phyloP scores from a whole-genome alignment of 2,329 filamentous ascomycete genomes.

The Ceratocystis lukuohia region DNA sequence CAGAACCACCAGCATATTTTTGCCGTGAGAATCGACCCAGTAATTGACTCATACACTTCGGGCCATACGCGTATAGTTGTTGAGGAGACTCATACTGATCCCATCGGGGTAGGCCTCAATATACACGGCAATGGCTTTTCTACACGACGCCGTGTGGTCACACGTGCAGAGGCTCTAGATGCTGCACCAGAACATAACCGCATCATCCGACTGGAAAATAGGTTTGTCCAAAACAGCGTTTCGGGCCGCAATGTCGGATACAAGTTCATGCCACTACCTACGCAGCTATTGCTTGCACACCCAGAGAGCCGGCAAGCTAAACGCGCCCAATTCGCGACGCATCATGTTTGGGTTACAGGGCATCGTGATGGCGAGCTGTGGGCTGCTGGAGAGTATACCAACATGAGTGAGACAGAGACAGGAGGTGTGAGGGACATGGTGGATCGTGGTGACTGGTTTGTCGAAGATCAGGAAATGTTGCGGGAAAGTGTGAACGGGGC shows the following conservation, averaged over 20 bases:
- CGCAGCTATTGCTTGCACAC: constrained; percentile 36
- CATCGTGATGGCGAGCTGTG: constrained; percentile 38
- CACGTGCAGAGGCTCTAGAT: constrained; percentile 35
- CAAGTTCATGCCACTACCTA: constrained; percentile 34
- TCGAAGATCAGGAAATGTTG: constrained; percentile 17
- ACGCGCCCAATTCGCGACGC: constrained; percentile 34
- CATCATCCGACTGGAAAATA: constrained; percentile 37
- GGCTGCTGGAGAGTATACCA: constrained; percentile 39
- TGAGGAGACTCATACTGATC: constrained; percentile 29
- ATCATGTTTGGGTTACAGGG: constrained; percentile 38
- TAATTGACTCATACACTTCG: constrained; percentile 37
- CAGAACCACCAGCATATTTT: constrained; percentile 63
- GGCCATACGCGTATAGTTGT: constrained; percentile 38
- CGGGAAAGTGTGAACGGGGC: constrained; percentile 18
- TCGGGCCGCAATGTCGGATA: constrained; percentile 39
- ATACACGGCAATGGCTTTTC: constrained; percentile 49
- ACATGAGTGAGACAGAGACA: constrained; percentile 33
- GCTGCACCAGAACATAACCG: constrained; percentile 41
- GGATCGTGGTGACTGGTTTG: constrained; percentile 35
- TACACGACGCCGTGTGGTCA: constrained; percentile 35
- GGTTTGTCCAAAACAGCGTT: constrained; percentile 32
- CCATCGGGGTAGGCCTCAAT: constrained; percentile 39
- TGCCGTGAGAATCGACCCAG: constrained; percentile 49
- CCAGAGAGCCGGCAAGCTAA: constrained; percentile 31
- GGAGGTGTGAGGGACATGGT: constrained; percentile 37